A percentile compares a stretch with the other conserved stretches of the same genome.
Conservation (phyloP, 2,329 filamentous ascomycete species). For the Cytospora piceicola region DNA sequence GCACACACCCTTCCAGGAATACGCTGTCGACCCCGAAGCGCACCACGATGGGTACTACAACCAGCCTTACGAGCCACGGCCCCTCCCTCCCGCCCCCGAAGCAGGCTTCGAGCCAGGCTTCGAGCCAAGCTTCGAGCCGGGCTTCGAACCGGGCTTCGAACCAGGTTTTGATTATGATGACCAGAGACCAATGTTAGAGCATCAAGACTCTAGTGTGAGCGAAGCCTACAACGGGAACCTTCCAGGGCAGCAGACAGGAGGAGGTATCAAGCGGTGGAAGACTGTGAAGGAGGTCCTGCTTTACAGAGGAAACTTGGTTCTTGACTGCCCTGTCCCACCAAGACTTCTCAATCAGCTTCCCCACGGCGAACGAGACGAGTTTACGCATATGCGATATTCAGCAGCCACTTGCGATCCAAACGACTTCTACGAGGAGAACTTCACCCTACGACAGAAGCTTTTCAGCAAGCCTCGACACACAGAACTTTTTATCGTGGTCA, state of each 20-base stretch:
- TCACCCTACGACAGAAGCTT: constrained; percentile 86
- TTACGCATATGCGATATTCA: constrained; percentile 90
- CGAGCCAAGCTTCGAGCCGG: too few species aligned
- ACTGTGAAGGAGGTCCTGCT: constrained; percentile 98
- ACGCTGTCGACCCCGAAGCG: constrained; percentile 78
- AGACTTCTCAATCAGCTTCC: constrained; percentile 84
- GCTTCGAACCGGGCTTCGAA: constrained; percentile 59
- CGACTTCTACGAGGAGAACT: constrained; percentile 86
- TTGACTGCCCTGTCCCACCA: constrained; percentile 94
- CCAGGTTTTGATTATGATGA: constrained; percentile 73
- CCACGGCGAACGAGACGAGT: constrained; percentile 89
- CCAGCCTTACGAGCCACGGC: constrained; percentile 75
- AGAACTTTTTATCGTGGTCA: constrained; percentile 93
- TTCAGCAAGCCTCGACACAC: constrained; percentile 93
- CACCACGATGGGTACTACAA: constrained; percentile 89
- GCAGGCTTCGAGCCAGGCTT: constrained; percentile 65
- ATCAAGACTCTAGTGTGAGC: constrained; percentile 55
- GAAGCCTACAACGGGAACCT: constrained; percentile 53
- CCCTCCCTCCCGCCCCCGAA: constrained; percentile 50
- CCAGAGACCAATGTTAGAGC: constrained; percentile 74
- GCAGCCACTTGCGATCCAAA: constrained; percentile 92
- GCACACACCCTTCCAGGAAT: constrained; percentile 51
- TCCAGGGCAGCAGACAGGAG: constrained; percentile 50
- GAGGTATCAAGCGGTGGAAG: constrained; percentile 86
- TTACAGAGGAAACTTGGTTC: constrained; percentile 93